Conservation (phyloP, 2,329 filamentous ascomycete species). For the Diaporthe aspalathi region DNA sequence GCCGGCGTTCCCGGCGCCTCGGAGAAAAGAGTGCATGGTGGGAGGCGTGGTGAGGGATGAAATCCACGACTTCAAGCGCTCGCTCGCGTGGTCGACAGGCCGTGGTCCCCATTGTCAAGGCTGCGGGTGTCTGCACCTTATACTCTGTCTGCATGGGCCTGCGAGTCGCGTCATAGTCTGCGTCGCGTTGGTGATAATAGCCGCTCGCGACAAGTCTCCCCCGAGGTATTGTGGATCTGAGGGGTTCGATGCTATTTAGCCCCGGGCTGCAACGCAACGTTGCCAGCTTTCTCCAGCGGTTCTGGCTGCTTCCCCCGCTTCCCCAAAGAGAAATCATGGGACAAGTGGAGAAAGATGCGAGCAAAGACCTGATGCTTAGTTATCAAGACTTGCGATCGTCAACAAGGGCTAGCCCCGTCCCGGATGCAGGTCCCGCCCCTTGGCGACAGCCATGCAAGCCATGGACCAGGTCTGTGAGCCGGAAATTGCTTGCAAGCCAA, state of each 20-base stretch:
- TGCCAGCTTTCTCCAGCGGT: background rate
- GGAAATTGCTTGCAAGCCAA: background rate
- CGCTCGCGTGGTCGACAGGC: background rate
- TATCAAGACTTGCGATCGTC: background rate
- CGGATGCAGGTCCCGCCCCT: constrained; percentile 15
- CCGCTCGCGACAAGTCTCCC: constrained; percentile 30
- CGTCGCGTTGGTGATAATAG: background rate
- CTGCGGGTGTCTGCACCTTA: background rate
- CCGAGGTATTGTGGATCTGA: constrained; percentile 23
- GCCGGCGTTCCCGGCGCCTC: background rate
- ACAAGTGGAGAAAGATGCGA: background rate
- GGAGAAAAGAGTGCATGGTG: constrained; percentile 12
- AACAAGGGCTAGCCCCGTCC: constrained; percentile 4
- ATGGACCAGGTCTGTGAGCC: background rate
- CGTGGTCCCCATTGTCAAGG: accelerated
- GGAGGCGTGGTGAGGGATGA: background rate
- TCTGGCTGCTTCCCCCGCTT: background rate
- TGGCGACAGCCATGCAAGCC: background rate
- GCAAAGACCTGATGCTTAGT: background rate
- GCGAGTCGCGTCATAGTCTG: constrained; percentile 1
- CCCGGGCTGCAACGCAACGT: constrained; percentile 13
- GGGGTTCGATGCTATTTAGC: constrained; percentile 1
- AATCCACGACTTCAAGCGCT: constrained; percentile 1
- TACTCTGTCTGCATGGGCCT: background rate
- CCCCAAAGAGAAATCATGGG: background rate